Conservation (phyloP, 1,139 yeast genomes). For the Debaryomycetaceae sp. region DNA sequence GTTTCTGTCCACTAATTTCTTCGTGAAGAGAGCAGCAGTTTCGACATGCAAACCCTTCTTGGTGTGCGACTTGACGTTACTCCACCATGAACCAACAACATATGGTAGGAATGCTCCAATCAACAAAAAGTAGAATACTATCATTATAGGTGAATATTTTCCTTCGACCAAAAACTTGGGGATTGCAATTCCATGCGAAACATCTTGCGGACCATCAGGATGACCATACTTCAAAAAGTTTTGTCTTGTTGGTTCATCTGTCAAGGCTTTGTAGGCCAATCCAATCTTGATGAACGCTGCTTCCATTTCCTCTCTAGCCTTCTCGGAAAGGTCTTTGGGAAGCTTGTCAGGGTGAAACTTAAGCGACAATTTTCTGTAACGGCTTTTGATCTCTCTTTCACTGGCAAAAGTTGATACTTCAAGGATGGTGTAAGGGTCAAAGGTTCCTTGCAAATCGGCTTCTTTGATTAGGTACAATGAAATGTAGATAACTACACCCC, state of each 20-base stretch:
- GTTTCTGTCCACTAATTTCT: conserved; percentile 64
- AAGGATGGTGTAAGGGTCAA: conserved; percentile 89
- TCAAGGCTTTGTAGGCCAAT: conserved; percentile 90
- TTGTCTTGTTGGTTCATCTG: conserved; percentile 82
- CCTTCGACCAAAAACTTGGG: conserved; percentile 92
- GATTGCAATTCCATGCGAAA: conserved; percentile 94
- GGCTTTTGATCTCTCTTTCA: conserved; percentile 76
- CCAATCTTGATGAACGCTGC: conserved; percentile 76
- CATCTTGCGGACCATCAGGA: conserved; percentile 96
- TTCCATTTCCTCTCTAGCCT: conserved; percentile 59
- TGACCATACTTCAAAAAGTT: conserved; percentile 88
- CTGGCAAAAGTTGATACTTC: conserved; percentile 66
- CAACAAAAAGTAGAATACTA: conserved; percentile 60
- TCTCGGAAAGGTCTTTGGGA: conserved; percentile 61
- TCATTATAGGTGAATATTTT: conserved; percentile 64
- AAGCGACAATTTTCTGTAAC: conserved; percentile 81
- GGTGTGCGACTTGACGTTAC: conserved; percentile 72
- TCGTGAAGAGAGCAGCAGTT: conserved; percentile 73
- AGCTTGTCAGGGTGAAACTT: conserved; percentile 94
- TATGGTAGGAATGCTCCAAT: conserved; percentile 79
- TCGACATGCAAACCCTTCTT: conserved; percentile 78
- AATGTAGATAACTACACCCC: conserved; percentile 58
- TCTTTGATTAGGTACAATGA: conserved; percentile 46
- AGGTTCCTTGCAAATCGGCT: conserved; percentile 45
- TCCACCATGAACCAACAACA: conserved; percentile 90